Base-by-base conservation (phyloP, 139 green algal genomes). In the Haematococcus lacustris region DNA sequence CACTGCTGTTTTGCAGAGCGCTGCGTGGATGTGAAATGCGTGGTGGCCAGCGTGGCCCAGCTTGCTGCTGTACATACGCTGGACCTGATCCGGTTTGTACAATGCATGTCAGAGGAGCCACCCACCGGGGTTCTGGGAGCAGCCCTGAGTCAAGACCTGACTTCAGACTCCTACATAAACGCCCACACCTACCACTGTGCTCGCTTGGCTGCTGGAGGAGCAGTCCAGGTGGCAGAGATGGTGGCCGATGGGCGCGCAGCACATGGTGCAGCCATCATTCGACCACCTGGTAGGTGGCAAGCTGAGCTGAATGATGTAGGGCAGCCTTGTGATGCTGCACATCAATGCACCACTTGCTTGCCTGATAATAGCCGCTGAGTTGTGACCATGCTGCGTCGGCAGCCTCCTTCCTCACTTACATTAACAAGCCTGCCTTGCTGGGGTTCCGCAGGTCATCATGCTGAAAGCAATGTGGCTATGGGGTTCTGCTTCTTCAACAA, bases 401-500 rank as follows among this genome's bases (percentile, higher is more conserved):
- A n/a, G n/a, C n/a, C n/a, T n/a, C n/a, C n/a, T n/a, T n/a, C n/a
- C n/a, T n/a, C n/a, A n/a, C n/a, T n/a, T n/a, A n/a, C n/a, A n/a
- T n/a, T n/a, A n/a, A n/a, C n/a, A n/a, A n/a, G n/a, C n/a, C n/a
- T n/a, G n/a, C n/a, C n/a, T n/a, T n/a, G n/a, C n/a, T n/a, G n/a
- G n/a, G n/a, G n/a, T n/a, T n/a, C n/a, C n/a, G n/a, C n/a, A 32
- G 64, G 79, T n/a, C 91, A 96, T 78, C 91, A 96, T 73, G 90
- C 90, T 7, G 88, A 92, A 77, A 73, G 65, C 1, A 66, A 69
- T 7, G 59, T 78, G 28, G 82, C 90, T 33, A 94, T 94, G 88
- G 90, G 91, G 43, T 96, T 96, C 80, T 96, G 91, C 85, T 93
- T 94, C 73, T 94, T 88, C 88, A 95, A 96, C 85, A 92, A 84